A percentile compares a stretch with the other conserved stretches of the same genome.
These are phyloP conservation scores for Aspergillus conjunctus DNA, from an alignment of 495 filamentous ascomycete species.

Conservation along the genomic window DNA sequence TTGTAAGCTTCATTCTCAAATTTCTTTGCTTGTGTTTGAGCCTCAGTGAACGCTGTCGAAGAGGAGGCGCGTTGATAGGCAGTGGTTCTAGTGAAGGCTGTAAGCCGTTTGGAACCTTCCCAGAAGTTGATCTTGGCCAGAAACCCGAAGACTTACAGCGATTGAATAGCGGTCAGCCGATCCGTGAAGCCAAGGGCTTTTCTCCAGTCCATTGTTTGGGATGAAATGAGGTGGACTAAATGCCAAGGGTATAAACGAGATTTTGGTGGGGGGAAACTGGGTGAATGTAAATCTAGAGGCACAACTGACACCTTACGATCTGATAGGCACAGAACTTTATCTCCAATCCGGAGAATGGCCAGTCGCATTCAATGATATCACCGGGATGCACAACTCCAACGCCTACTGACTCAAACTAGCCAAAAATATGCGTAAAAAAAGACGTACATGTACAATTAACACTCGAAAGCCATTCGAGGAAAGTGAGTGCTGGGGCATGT, in stretches of 20 bases:
- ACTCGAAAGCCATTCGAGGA: neutral
- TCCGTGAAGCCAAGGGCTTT: slow-evolving; percentile 52
- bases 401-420: neutral
- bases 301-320: neutral
- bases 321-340: neutral
- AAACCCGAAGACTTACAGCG: slow-evolving; percentile 38
- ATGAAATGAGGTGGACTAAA: neutral
- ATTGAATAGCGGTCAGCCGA: slow-evolving; percentile 51
- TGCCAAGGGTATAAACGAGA: neutral
- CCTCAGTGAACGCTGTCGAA: slow-evolving; percentile 41
- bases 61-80: slow-evolving; percentile 46
- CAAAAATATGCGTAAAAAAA: neutral
- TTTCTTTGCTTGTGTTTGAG: slow-evolving; percentile 43
- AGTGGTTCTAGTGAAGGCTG: slow-evolving; percentile 41
- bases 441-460: neutral
- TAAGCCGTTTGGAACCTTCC: neutral
- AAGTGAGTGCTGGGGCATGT: slow-evolving; percentile 13
- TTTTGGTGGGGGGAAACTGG: neutral
- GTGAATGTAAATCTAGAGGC: too few species aligned
- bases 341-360: neutral
- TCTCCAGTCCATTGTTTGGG: slow-evolving; percentile 40
- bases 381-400: too few species aligned
- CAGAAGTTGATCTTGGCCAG: neutral
- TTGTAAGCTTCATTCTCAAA: slow-evolving; percentile 45
- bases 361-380: neutral